Evolutionary conservation across 257 asterid genomes (phyloP).

Genomic region (Salvia hispanica): DNA sequence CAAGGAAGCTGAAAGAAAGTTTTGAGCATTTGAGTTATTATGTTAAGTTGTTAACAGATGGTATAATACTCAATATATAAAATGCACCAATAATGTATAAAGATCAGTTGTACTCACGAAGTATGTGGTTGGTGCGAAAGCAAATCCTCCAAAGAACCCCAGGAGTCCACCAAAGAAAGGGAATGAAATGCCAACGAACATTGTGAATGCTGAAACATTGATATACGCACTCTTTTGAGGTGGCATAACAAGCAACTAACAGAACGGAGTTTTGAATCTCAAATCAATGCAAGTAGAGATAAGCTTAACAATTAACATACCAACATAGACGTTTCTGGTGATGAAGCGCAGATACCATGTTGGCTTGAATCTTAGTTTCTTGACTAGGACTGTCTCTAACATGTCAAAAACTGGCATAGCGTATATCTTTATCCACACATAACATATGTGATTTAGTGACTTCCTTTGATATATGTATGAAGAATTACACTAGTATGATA

Average conservation of each 20-base stretch:
- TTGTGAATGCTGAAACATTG: conserved; percentile 65
- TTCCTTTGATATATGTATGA: neutral
- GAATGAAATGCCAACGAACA: conserved; percentile 82
- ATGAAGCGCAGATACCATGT: conserved; percentile 67
- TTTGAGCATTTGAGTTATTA: neutral
- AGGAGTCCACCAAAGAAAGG: conserved; percentile 96
- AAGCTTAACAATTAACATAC: conserved; percentile 48
- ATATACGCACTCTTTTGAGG: neutral
- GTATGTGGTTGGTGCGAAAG: conserved; percentile 95
- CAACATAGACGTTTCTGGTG: conserved; percentile 66
- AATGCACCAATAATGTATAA: neutral
- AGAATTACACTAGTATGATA: neutral
- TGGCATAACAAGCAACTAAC: neutral
- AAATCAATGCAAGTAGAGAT: neutral
- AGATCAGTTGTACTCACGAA: conserved; percentile 54
- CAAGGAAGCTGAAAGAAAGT: conserved; percentile 65
- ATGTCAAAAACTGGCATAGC: conserved; percentile 97
- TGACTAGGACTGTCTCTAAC: conserved; percentile 76
- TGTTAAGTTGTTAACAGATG: neutral
- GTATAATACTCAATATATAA: neutral
- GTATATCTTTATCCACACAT: conserved; percentile 51
- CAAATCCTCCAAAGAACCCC: conserved; percentile 91
- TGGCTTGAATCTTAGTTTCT: conserved; percentile 69
- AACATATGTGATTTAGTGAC: neutral
- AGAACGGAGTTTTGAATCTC: neutral